Evolutionary conservation across 2,329 filamentous ascomycete genomes (phyloP).

Genomic region (Aspergillus puulaauensis): DNA sequence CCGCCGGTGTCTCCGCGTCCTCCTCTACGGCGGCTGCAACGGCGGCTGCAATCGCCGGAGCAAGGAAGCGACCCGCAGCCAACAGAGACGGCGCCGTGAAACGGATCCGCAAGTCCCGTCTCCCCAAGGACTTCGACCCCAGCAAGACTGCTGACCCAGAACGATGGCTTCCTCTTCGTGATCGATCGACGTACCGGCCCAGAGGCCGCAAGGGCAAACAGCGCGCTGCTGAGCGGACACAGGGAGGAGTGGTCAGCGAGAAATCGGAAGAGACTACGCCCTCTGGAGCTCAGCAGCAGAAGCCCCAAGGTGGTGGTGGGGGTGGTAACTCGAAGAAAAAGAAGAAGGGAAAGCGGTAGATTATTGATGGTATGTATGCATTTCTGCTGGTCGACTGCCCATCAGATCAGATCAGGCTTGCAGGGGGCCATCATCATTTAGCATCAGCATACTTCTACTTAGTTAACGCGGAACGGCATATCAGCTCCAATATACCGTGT

Average conservation of each 20-base stretch:
- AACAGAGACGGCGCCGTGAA: constrained; percentile 36
- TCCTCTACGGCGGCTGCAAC: constrained; percentile 30
- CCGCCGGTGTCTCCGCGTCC: constrained; percentile 43
- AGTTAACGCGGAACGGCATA: not conserved
- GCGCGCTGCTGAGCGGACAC: constrained; percentile 73
- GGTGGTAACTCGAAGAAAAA: constrained; percentile 48
- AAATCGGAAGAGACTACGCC: constrained; percentile 58
- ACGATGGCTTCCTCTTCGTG: constrained; percentile 86
- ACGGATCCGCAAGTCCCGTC: constrained; percentile 46
- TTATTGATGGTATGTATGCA: not conserved
- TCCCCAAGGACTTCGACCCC: constrained; percentile 59
- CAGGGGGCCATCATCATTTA: not conserved
- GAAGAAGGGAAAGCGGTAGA: constrained; percentile 52
- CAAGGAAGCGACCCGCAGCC: constrained; percentile 41
- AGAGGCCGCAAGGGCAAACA: constrained; percentile 92
- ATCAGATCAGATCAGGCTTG: not conserved
- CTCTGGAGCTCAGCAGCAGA: constrained; percentile 29
- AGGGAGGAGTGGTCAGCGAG: constrained; percentile 78
- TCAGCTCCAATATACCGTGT: not conserved
- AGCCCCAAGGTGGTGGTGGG: constrained; percentile 34
- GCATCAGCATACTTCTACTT: not conserved
- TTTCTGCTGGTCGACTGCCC: not conserved
- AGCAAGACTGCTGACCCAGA: constrained; percentile 83
- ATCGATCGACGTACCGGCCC: constrained; percentile 83
- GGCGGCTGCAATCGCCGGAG: constrained; percentile 32